Evolutionary conservation across 2,329 filamentous ascomycete genomes (phyloP).

Genomic region (Knoxdaviesia proteae): DNA sequence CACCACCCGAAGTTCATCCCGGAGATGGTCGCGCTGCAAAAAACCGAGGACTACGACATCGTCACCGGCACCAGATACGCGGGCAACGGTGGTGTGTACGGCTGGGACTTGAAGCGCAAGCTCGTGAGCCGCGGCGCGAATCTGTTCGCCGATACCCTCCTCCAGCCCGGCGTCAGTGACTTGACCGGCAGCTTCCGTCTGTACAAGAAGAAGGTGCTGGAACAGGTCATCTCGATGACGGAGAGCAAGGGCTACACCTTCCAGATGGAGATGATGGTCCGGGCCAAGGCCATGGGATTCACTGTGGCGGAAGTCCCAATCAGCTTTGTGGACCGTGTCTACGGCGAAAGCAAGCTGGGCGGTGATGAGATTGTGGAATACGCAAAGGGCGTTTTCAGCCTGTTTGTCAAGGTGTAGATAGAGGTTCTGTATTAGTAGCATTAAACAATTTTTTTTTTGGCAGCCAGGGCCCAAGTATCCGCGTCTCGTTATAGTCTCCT

Average conservation of each 20-base stretch:
- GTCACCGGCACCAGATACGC: constrained; percentile 93
- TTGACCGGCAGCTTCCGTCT: constrained; percentile 85
- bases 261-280: constrained; percentile 99
- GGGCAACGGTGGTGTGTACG: constrained; percentile 72
- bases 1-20: constrained; percentile 99
- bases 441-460: background rate
- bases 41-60: constrained; percentile 68
- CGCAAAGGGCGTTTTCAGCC: constrained; percentile 58
- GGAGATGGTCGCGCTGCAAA: constrained; percentile 71
- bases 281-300: constrained; percentile 88
- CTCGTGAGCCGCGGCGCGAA: constrained; percentile 75
- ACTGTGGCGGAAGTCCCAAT: constrained; percentile 92
- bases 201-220: constrained; percentile 77
- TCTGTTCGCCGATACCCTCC: constrained; percentile 82
- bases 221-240: constrained; percentile 76
- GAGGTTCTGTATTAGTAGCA: background rate
- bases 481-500: too few relatives aligned
- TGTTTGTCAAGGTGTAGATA: constrained; percentile 56
- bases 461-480: too few relatives aligned
- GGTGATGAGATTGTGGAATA: constrained; percentile 95
- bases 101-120: constrained; percentile 89
- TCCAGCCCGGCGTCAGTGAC: constrained; percentile 85
- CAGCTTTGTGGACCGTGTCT: constrained; percentile 83
- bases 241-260: constrained; percentile 97
- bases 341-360: constrained; percentile 87